Conservation (phyloP, 345 rosid genomes). For the Psidium friedrichsthalianum region DNA sequence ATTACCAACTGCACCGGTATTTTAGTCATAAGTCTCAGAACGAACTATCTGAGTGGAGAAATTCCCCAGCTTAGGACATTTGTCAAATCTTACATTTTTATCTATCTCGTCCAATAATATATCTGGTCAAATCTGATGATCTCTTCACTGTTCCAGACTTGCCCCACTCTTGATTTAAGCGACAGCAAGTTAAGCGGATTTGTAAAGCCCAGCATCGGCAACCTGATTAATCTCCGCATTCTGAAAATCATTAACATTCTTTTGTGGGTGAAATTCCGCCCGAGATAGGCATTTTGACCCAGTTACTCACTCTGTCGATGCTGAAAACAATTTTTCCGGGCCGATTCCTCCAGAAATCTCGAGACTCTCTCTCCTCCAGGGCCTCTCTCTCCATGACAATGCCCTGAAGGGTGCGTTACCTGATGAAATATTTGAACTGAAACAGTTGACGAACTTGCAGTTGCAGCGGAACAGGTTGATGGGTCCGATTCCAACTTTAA, state of each 20-base stretch:
- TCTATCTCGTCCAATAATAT: conserved; percentile 32
- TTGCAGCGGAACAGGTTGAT: conserved; percentile 49
- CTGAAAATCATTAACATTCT: conserved; percentile 26
- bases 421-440: conserved; percentile 38
- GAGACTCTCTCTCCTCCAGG: conserved; percentile 55
- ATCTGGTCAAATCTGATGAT: conserved; percentile 67
- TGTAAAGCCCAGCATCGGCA: conserved; percentile 47
- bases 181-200: conserved; percentile 47
- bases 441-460: conserved; percentile 36
- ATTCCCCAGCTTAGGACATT: conserved; percentile 48
- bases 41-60: conserved; percentile 36
- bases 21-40: conserved; percentile 18
- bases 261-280: conserved; percentile 55
- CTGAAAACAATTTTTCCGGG: conserved; percentile 49
- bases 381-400: conserved; percentile 39
- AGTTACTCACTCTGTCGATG: conserved; percentile 30
- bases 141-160: conserved; percentile 60
- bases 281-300: conserved; percentile 53
- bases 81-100: conserved; percentile 38
- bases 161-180: conserved; percentile 10
- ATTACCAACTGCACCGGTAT: conserved; percentile 62
- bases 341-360: conserved; percentile 49
- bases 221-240: conserved; percentile 34
- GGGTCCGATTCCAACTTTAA: conserved; percentile 36
- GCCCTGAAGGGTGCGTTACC: conserved; percentile 50